A percentile compares a stretch with the other conserved stretches of the same genome.
Conservation (phyloP, 805 yeast species). For the Starmera amethionina region DNA sequence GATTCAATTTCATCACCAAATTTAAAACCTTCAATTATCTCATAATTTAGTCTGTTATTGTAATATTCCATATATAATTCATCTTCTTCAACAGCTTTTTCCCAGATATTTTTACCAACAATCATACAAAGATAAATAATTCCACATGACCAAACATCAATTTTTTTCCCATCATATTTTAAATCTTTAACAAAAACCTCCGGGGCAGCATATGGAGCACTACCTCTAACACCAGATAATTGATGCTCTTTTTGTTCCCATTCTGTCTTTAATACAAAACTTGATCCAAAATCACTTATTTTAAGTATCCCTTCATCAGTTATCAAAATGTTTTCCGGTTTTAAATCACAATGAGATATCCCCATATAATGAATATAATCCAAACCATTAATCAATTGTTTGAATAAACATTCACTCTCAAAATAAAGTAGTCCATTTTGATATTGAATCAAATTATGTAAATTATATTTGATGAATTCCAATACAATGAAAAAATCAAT, state of each 20-base stretch:
- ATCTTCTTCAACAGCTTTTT: conserved; percentile 52
- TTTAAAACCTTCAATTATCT: conserved; percentile 42
- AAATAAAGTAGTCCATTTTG: conserved; percentile 41
- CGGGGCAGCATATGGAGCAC: conserved; percentile 89
- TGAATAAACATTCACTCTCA: conserved; percentile 85
- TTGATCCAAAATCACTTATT: conserved; percentile 83
- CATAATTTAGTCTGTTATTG: conserved; percentile 35
- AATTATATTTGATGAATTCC: conserved; percentile 16
- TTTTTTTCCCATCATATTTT: conserved; percentile 65
- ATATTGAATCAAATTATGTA: conserved; percentile 41
- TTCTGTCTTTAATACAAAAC: conserved; percentile 82
- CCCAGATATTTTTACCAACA: conserved; percentile 88
- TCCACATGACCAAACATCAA: conserved; percentile 88
- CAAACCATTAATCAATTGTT: conserved; percentile 76
- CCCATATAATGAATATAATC: conserved; percentile 85
- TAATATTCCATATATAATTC: conserved; percentile 35
- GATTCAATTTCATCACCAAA: conserved; percentile 31
- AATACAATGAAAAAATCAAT: conserved; percentile 32
- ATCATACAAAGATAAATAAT: conserved; percentile 70
- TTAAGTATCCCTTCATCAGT: conserved; percentile 57
- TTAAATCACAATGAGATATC: conserved; percentile 87
- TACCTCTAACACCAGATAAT: conserved; percentile 72
- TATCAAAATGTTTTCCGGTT: conserved; percentile 77
- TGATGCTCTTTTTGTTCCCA: conserved; percentile 74
- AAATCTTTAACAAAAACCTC: conserved; percentile 43